Evolutionary conservation across 2,329 filamentous ascomycete species (phyloP), one percentile per base, ranked within the genome.

Genomic region (Furcasterigmium furcatum): DNA sequence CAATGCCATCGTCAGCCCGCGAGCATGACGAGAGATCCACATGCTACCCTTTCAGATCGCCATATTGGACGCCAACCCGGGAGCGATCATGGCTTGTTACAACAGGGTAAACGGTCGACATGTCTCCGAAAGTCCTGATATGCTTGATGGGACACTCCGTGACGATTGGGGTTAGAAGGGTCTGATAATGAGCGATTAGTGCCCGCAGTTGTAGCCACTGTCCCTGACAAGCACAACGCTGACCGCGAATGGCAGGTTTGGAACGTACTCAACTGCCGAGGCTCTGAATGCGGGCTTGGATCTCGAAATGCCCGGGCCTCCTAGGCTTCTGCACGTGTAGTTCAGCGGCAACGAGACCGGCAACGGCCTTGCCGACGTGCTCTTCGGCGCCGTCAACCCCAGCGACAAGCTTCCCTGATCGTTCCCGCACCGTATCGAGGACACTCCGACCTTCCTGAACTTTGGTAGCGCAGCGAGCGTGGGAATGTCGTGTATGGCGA

Each of bases 391-490:
- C 7, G 50, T 43, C 6, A 59, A 57, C 22, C 56, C 56, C 2
- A 32, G 30, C 18, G 30, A 16, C 13, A 7, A 16, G 16, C 30
- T 32, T 13, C 30, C 30, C 9, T 16, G 14, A 7, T 32, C 30
- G 30, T 89, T 87, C 64, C 86, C 86, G 1, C 69, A 67, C 27
- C 67, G 71, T 2, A 55, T 82, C 3, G 74, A 85, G 56, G 82
- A 87, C 54, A 89, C 85, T 13, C 52, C 85, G 1, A 79, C 83
- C 0, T 88, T 82, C 61, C 67, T 85, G 48, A 88, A 85, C 64
- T 89, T 80, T 55, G 65, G 30, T 16, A 32, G 30, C 30, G n/a
- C n/a, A n/a, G n/a, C n/a, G 30, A 32, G 30, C 14, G 30, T 7
- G 30, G 30, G 16, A 13, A 16, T 3, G 30, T 32, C 14, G 16